Evolutionary conservation across 2,329 filamentous ascomycete species (phyloP).

Genomic region (Alternaria gaisen): DNA sequence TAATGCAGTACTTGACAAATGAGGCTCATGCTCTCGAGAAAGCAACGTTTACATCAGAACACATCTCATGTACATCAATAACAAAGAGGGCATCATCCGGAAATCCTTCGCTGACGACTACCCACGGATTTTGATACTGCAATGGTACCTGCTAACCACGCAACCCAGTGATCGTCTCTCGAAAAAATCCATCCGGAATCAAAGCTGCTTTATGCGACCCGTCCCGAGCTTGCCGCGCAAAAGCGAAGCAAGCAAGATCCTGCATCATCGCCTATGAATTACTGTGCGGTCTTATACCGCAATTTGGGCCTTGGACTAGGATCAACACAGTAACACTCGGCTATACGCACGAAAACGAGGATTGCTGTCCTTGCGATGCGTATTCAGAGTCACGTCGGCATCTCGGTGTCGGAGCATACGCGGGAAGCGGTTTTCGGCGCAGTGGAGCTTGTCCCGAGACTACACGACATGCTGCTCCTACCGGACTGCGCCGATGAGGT

Average conservation of each 20-base stretch:
- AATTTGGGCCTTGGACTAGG: not conserved
- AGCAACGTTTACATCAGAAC: not conserved
- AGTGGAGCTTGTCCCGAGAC: constrained; percentile 23
- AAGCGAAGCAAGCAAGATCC: constrained; percentile 2
- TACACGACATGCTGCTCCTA: constrained; percentile 23
- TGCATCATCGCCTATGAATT: not conserved
- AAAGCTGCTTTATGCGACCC: not conserved
- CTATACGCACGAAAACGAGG: not conserved
- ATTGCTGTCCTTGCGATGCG: constrained; percentile 20
- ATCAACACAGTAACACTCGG: constrained; percentile 1
- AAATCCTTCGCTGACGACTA: not conserved
- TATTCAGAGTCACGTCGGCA: constrained; percentile 7
- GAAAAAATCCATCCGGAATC: not conserved
- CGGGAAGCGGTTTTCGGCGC: constrained; percentile 23
- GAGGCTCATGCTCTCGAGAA: not conserved
- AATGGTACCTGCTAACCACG: not conserved
- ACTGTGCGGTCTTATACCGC: not conserved
- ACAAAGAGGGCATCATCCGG: not conserved
- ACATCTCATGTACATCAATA: not conserved
- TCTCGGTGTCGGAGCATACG: constrained; percentile 26
- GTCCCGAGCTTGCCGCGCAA: not conserved
- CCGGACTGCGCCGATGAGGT: constrained; percentile 33
- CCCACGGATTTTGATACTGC: not conserved
- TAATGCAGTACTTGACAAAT: not conserved
- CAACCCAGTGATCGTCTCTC: not conserved